A percentile compares a stretch with the other conserved stretches of the same genome.
These are phyloP conservation scores for Manihot esculenta DNA, from an alignment of 441 rosid genomes.

Conservation along the genomic window DNA sequence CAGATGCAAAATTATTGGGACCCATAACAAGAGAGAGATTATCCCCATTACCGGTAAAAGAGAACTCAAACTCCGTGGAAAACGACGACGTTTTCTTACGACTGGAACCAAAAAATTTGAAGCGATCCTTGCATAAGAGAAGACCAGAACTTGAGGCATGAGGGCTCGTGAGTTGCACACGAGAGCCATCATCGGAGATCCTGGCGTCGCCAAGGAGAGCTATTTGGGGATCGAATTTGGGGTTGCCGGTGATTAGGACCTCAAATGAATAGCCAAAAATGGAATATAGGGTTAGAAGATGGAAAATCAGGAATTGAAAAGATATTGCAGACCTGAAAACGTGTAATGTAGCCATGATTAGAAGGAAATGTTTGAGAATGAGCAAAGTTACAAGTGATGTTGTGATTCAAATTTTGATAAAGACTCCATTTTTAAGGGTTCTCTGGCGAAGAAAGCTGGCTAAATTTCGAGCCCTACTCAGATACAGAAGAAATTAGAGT, in stretches of 20 bases:
- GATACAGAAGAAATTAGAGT: not conserved
- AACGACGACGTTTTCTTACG: slow-evolving; percentile 32
- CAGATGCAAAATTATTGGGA: slow-evolving; percentile 31
- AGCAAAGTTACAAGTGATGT: not conserved
- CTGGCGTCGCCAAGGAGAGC: slow-evolving; percentile 40
- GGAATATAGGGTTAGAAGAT: slow-evolving; percentile 22
- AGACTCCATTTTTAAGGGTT: not conserved
- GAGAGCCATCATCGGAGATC: slow-evolving; percentile 25
- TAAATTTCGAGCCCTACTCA: not conserved
- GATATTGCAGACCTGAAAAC: slow-evolving; percentile 8
- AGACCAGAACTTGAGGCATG: slow-evolving; percentile 38
- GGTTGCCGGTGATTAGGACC: slow-evolving; percentile 21
- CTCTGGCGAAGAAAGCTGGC: not conserved
- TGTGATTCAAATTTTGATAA: not conserved
- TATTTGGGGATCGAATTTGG: slow-evolving; percentile 32
- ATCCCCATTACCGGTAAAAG: slow-evolving; percentile 35
- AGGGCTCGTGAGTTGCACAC: slow-evolving; percentile 28
- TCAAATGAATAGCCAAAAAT: slow-evolving; percentile 19
- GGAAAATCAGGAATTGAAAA: slow-evolving; percentile 19
- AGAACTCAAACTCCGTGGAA: slow-evolving; percentile 41
- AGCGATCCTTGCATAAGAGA: slow-evolving; percentile 31
- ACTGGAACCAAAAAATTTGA: slow-evolving; percentile 29
- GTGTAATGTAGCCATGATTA: slow-evolving; percentile 28
- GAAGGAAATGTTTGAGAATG: not conserved
- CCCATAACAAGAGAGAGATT: slow-evolving; percentile 42